Base-by-base conservation (phyloP, 225 moss, liverwort and hornwort species). In the Rhytidiadelphus loreus region DNA sequence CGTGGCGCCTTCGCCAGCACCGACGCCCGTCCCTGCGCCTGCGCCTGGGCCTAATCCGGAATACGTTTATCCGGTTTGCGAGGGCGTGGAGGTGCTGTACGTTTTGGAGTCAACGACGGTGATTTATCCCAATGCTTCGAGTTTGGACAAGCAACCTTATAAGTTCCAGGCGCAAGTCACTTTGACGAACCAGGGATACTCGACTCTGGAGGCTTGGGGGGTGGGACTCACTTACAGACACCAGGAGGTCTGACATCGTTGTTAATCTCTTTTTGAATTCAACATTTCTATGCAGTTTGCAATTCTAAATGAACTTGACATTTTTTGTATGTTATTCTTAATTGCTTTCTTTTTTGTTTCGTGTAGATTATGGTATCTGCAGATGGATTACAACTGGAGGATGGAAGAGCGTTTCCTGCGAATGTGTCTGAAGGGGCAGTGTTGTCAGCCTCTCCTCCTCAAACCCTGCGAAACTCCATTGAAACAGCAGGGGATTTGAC, bases 401-500 rank as follows among this genome's bases (percentile, higher is more conserved):
- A 95, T 41, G 96, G 96, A 30, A 82, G 77, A 17, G 91, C 90
- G 7, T 69, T 90, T 5, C 97, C 97, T 17, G 92, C 85, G 11
- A 82, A 92, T 44, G 97, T 92, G 50, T 94, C 90, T 5, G 86
- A 89, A 3, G 97, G 97, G 39, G 93, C 93, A 4, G 79, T 92
- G 28, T 60, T 97, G 50, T 28, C 91, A 13, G 86, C 96, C 8
- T 84, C 90, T 29, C 80, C 92, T 37, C 86, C 92, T 69, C 91
- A 92, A 64, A 83, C 85, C 56, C 87, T 97, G 63, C 74, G 87
- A 35, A 97, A 95, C 44, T 93, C 97, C 39, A 97, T 97, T 39
- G 92, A 93, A 56, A 96, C 95, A 17, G 97, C 97, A 35, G 94
- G 96, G 37, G 95, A 96, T 82, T 84, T 89, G n/a, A 91, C 86